phyloP scores from a whole-genome alignment of 2,329 filamentous ascomycete species.

The Pseudopithomyces maydicus region DNA sequence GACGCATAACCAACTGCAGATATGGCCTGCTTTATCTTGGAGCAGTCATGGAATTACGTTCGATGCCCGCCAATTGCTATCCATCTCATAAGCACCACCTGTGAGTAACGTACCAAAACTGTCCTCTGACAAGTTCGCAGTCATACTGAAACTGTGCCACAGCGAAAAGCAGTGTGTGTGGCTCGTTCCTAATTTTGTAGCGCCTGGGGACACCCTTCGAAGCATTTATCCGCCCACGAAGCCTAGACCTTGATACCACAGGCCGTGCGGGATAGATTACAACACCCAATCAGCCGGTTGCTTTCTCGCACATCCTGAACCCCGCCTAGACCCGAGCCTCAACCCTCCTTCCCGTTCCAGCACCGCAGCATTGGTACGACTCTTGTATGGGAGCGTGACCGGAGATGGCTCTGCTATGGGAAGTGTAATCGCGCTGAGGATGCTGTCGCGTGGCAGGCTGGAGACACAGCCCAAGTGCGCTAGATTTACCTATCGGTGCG shows the following conservation, averaged over 20 bases:
- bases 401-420: not conserved
- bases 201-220: not conserved
- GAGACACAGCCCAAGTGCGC: not conserved
- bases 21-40: not conserved
- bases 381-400: not conserved
- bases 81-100: not conserved
- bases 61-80: not conserved
- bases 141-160: not conserved
- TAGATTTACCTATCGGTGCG: not conserved
- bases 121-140: too few species aligned
- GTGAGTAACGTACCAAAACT: too few species aligned
- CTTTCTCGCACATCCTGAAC: not conserved
- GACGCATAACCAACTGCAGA: not conserved
- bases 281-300: not conserved
- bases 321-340: not conserved
- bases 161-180: not conserved
- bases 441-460: not conserved
- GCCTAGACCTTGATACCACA: not conserved
- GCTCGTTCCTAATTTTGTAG: not conserved
- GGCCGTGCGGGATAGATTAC: not conserved
- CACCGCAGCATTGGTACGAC: slow-evolving; percentile 7
- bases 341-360: slow-evolving; percentile 6
- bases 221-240: slow-evolving; percentile 3
- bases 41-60: too few species aligned
- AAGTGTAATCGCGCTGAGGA: not conserved